Evolutionary conservation across 2,329 filamentous ascomycete genomes (phyloP).

Genomic region (Cytospora mali): DNA sequence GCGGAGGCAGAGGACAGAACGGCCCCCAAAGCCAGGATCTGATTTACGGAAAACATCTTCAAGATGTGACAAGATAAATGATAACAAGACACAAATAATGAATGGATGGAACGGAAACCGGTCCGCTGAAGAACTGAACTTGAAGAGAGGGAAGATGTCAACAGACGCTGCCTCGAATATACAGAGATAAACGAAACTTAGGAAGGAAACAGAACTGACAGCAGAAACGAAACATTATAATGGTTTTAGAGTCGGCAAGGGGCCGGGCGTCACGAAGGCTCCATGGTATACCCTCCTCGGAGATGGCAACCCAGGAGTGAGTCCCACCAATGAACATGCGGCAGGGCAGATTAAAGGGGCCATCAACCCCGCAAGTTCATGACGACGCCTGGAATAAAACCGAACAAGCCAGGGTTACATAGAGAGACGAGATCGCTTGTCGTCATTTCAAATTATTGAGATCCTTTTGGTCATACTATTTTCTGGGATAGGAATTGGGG

Average conservation of each 20-base stretch:
- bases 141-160: not conserved
- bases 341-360: not conserved
- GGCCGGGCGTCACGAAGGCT: not conserved
- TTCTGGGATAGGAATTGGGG: too few species aligned
- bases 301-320: not conserved
- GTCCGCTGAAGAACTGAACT: not conserved
- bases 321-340: not conserved
- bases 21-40: slow-evolving; percentile 18
- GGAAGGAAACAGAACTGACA: slow-evolving; percentile 3
- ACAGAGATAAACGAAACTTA: slow-evolving; percentile 9
- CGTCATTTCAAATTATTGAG: not conserved
- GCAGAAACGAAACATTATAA: slow-evolving; percentile 5
- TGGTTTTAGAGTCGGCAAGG: not conserved
- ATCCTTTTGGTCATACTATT: not conserved
- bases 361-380: not conserved
- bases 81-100: not conserved
- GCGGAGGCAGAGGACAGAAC: slow-evolving; percentile 20
- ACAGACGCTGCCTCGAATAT: not conserved
- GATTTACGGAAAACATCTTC: slow-evolving; percentile 22
- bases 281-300: not conserved
- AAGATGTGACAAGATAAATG: not conserved
- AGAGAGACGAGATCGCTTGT: not conserved
- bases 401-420: not conserved
- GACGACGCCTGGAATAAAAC: not conserved
- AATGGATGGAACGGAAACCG: slow-evolving; percentile 16